Percentiles rank a stretch among this genome's conserved stretches.
Evolutionary conservation across 2,329 filamentous ascomycete genomes (phyloP).

Genomic region (Colletotrichum neosansevieriae): DNA sequence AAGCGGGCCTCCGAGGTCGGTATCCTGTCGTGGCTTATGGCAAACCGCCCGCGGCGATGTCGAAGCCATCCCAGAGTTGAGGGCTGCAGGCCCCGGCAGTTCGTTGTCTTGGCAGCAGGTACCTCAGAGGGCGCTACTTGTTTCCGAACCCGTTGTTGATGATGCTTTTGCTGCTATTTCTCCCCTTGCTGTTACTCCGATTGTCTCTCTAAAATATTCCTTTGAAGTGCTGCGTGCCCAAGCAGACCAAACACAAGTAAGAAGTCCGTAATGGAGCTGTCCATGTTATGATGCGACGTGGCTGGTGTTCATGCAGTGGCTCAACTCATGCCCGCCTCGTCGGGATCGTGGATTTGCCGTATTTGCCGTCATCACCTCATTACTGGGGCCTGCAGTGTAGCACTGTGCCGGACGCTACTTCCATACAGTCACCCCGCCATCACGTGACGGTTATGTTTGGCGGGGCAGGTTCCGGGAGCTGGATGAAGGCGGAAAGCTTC

Average conservation of each 20-base stretch:
- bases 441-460: slow-evolving; percentile 29
- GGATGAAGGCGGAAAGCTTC: slow-evolving; percentile 12
- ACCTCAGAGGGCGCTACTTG: no score
- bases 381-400: not conserved
- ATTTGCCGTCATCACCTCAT: not conserved
- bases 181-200: no score
- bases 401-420: not conserved
- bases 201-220: no score
- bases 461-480: slow-evolving; percentile 30
- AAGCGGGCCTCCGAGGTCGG: slow-evolving; percentile 11
- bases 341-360: not conserved
- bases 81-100: slow-evolving; percentile 9
- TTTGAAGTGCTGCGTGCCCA: no score
- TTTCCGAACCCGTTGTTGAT: no score
- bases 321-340: no score
- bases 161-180: no score
- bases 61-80: not conserved
- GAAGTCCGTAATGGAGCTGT: no score
- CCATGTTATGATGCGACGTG: not conserved
- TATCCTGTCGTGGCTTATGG: slow-evolving; percentile 2
- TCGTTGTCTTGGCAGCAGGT: not conserved
- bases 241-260: no score
- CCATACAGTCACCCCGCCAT: slow-evolving; percentile 38
- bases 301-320: not conserved
- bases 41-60: not conserved